These are phyloP conservation scores for Chaetothyriales sp. DNA, from an alignment of 2,329 filamentous ascomycete genomes.

Conservation along the genomic window DNA sequence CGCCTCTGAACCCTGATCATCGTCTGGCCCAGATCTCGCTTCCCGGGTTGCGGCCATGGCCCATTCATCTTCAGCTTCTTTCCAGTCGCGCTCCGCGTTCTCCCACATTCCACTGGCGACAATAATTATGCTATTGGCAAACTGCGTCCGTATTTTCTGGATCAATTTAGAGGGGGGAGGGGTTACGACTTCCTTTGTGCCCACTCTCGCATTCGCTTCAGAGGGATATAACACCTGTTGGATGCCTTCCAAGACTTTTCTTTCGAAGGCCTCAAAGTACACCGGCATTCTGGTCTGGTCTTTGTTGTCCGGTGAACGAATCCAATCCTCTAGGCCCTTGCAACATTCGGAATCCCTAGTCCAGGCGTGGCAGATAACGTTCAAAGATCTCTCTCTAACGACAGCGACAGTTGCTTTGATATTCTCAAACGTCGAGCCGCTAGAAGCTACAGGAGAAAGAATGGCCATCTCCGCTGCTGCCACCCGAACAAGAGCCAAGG, in stretches of 20 bases:
- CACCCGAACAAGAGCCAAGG: constrained; percentile 69
- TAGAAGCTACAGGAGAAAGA: constrained; percentile 51
- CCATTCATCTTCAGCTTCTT: constrained; percentile 43
- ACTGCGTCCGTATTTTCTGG: constrained; percentile 81
- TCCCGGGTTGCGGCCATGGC: constrained; percentile 32
- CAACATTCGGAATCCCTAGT: constrained; percentile 85
- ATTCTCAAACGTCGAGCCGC: constrained; percentile 49
- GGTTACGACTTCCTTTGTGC: constrained; percentile 62
- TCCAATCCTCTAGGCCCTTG: constrained; percentile 89
- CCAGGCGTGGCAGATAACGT: constrained; percentile 81
- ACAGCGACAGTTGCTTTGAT: constrained; percentile 62
- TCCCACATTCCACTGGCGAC: constrained; percentile 92
- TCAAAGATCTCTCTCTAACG: constrained; percentile 71
- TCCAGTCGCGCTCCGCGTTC: constrained; percentile 70
- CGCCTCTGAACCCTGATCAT: constrained; percentile 16
- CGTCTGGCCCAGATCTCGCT: constrained; percentile 8
- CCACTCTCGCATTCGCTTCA: constrained; percentile 65
- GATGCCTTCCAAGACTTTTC: constrained; percentile 66
- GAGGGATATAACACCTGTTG: constrained; percentile 92
- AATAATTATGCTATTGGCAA: constrained; percentile 88
- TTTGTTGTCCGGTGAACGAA: constrained; percentile 61
- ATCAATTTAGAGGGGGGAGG: constrained; percentile 77
- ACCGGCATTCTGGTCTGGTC: constrained; percentile 86
- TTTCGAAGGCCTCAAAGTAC: constrained; percentile 75
- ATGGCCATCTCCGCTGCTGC: constrained; percentile 76